Evolutionary conservation across 345 rosid genomes (phyloP).

Genomic region (Arabis hirsuta): DNA sequence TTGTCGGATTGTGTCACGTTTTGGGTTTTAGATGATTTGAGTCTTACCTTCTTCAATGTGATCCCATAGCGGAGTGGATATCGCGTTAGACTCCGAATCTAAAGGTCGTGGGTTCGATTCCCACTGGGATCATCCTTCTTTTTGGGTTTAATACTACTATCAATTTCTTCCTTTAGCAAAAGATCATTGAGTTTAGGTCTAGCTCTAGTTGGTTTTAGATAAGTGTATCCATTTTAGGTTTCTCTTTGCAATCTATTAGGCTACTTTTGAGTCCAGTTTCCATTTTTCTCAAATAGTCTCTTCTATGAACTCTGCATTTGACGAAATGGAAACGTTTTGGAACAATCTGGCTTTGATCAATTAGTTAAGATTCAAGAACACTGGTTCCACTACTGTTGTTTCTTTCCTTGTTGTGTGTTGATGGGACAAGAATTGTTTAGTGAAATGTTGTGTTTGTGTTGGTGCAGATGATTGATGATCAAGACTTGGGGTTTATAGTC

Average conservation of each 20-base stretch:
- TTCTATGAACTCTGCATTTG: slow-evolving; percentile 14
- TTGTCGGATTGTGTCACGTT: slow-evolving; percentile 42
- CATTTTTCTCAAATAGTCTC: not conserved
- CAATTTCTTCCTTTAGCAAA: not conserved
- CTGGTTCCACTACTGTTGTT: not conserved
- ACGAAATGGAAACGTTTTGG: not conserved
- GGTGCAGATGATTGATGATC: slow-evolving; percentile 89
- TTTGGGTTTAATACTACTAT: not conserved
- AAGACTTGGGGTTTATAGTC: slow-evolving; percentile 72
- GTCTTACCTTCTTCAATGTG: slow-evolving; percentile 33
- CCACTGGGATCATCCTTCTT: slow-evolving; percentile 82
- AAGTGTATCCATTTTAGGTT: not conserved
- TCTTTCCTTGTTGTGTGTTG: not conserved
- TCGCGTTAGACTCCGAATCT: slow-evolving; percentile 99
- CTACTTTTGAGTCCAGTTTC: not conserved
- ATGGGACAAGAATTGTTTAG: slow-evolving; percentile 17
- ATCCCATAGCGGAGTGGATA: slow-evolving; percentile 99
- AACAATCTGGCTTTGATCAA: slow-evolving; percentile 7
- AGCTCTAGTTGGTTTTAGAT: not conserved
- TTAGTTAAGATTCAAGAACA: slow-evolving; percentile 9
- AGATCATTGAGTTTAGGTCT: not conserved
- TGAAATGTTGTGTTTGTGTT: slow-evolving; percentile 30
- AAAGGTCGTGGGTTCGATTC: slow-evolving; percentile 99
- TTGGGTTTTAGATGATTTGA: slow-evolving; percentile 15
- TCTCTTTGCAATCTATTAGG: not conserved